Base-by-base conservation (phyloP, 768 basidiomycete species). In the Mycena latifolia region DNA sequence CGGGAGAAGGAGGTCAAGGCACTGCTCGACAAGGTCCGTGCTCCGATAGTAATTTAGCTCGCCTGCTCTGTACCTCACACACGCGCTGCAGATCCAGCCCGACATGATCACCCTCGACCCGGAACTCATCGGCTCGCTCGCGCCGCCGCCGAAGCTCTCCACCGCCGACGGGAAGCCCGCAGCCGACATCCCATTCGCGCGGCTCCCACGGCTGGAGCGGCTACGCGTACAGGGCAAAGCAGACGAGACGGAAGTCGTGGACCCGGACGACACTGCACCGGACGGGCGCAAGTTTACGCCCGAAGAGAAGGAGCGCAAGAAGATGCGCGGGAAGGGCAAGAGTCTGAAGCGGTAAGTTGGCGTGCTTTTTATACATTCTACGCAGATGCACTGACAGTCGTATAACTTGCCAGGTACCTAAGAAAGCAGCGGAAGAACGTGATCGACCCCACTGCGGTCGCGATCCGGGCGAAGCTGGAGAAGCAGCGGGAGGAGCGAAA, bases 371-470 rank as follows among this genome's bases (percentile, higher is more conserved):
- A 15, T 33, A 47, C 43, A 31, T n/a, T 41, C n/a, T n/a, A n/a
- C n/a, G n/a, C n/a, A 14, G 18, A 55, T 51, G 18, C 17, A 55
- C 46, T 22, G 18, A 54, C n/a, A 24, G 31, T 57, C 29, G 18
- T 28, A 1, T 50, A 2, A 6, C 39, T 39, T 39, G 18, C 15
- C 55, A 88, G 86, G 50, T 92, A 89, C 76, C 77, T 98, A 67
- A 86, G 93, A 72, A 98, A 96, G 82, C 93, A 97, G 78, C 88
- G 94, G 76, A 95, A 96, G 83, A 98, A 98, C 73, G 93, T 98
- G 52, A 88, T 98, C 67, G 96, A 98, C 75, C 94, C 94, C 25
- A 84, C 86, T 25, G 84, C 86, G 25, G 92, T 93, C 60, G 88
- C 90, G 1, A 85, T 92, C 61, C 88, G 90, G 11, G 85, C 85